phyloP scores from a whole-genome alignment of 768 basidiomycete genomes.

The Xerocomus brunneocitrinus region DNA sequence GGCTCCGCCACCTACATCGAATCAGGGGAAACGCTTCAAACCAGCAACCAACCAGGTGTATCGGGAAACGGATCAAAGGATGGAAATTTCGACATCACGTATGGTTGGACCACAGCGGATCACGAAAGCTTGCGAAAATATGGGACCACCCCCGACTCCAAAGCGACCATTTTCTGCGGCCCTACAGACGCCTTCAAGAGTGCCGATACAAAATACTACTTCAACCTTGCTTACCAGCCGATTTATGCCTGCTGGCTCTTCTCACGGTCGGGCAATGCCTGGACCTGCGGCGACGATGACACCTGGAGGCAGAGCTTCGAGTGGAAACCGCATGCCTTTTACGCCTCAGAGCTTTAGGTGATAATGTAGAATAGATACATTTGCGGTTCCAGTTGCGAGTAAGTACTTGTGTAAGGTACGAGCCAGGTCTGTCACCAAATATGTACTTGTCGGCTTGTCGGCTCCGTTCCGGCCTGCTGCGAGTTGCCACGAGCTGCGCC shows the following conservation, averaged over 20 bases:
- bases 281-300: constrained; percentile 14
- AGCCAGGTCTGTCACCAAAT: neutral
- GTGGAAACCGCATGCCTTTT: constrained; percentile 54
- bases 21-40: constrained; percentile 22
- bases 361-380: constrained; percentile 7
- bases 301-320: constrained; percentile 16
- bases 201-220: constrained; percentile 13
- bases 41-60: constrained; percentile 17
- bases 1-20: constrained; percentile 28
- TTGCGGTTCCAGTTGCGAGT: no score
- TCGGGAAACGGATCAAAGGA: constrained; percentile 7
- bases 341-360: constrained; percentile 33
- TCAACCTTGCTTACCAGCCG: constrained; percentile 27
- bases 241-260: constrained; percentile 25
- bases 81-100: constrained; percentile 10
- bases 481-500: constrained; percentile 6
- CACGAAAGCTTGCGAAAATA: constrained; percentile 26
- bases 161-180: constrained; percentile 29
- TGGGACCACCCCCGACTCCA: constrained; percentile 55
- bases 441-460: neutral
- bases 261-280: constrained; percentile 22
- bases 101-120: constrained; percentile 18
- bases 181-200: constrained; percentile 26
- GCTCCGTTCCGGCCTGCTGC: neutral
- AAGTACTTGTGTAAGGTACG: no score